Base-by-base conservation (phyloP, 805 yeast genomes). In the Metschnikowia koreensis region DNA sequence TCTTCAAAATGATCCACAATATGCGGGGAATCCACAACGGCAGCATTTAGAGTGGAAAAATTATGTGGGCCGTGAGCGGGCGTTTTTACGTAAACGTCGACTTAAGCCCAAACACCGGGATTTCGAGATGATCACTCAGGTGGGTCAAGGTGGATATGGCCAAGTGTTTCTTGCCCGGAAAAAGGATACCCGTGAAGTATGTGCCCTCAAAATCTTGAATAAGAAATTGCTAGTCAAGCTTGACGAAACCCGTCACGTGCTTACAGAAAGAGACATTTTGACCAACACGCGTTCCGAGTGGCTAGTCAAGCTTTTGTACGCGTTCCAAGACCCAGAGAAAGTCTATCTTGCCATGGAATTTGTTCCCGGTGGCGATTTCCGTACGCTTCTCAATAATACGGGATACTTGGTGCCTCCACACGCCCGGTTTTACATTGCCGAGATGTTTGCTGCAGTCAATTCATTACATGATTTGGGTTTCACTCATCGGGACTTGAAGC, bases 61-160 rank as follows among this genome's bases (percentile, higher is more conserved):
- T 48, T 94, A 94, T 65, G 74, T 83, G 15, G 89, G 93, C 11
- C 81, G 93, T 50, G 99, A 94, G 69, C 78, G 96, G 42, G 89
- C 89, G 8, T 79, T 83, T 46, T 75, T 94, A 61, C 81, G 99
- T 60, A 90, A 90, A 66, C 81, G 97, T 65, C 81, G 99, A 66
- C 77, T 90, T 53, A 89, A 90, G 69, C 96, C 97, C 36, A 89
- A 87, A 66, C 94, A 92, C 66, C 92, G 92, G 60, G 99, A 94
- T 69, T 94, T 94, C 66, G 96, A 91, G 66, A 89, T 93, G 76
- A 86, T 94, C 59, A 94, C 99, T 1, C 99, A 94, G 73, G 97
- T 94, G 33, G 99, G 99, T 12, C 99, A 94, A 74, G 99, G 99
- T 65, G 99, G 99, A 3, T 94, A 94, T 66, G 99, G 99, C 26